Base-by-base conservation (phyloP, 768 basidiomycete genomes). In the Russula compacta region DNA sequence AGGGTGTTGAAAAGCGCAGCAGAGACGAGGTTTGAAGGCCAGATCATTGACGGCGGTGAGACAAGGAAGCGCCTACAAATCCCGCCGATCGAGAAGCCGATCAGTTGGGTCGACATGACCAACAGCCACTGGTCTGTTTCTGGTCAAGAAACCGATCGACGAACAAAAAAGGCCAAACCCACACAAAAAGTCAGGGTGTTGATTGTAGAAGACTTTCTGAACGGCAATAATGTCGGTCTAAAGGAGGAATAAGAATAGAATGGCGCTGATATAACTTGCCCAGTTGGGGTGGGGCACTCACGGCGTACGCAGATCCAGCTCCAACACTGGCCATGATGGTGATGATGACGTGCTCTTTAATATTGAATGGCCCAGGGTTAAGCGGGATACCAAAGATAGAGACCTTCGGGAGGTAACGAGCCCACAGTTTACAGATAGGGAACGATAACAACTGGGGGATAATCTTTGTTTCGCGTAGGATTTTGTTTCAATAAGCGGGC, bases 371-470 rank as follows among this genome's bases (percentile, higher is more conserved):
- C 21, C 88, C 88, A 12, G 84, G 84, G 66, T 86, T 86, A 44
- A 86, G 65, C 2, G 74, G 67, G 8, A 77, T 33, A 6, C 83
- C 83, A 48, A 84, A 77, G 19, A 85, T 70, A 54, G 73, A 79
- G 70, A 79, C 69, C 60, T 79, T 76, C 11, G 84, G 84, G 12
- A 86, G 35, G 35, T 79, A 62, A 24, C 74, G 72, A 7, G 83
- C 85, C 81, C 83, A 85, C 5, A 77, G 69, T 48, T 81, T 78
- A 39, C 85, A 84, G 47, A 85, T 55, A 12, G 87, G 87, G 73
- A 85, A 87, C 38, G 82, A 79, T 53, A 89, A 71, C 43, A 90
- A 75, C 67, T 86, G 87, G 17, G 84, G 84, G 40, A 89, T 83
- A 56, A 89, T 73, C 72, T 71, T 2, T 29, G 24, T 59, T 51